These are phyloP conservation scores for Colletotrichum incanum DNA, from an alignment of 2,329 filamentous ascomycete species.

Conservation along the genomic window DNA sequence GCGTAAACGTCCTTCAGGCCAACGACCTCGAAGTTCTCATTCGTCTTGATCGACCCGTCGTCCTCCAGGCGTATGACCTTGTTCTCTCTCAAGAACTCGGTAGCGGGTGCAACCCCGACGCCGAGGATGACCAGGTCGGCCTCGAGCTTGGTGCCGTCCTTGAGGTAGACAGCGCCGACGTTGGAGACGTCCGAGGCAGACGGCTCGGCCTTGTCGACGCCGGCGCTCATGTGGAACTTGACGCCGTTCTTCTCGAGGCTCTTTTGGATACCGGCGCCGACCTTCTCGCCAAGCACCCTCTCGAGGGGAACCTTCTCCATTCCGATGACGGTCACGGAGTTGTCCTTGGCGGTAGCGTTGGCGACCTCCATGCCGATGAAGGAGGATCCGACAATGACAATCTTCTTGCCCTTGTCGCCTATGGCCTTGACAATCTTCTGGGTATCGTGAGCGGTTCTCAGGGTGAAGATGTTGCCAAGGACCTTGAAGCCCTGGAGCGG, in stretches of 20 bases:
- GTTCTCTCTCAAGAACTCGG: constrained; percentile 85
- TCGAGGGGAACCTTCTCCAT: constrained; percentile 91
- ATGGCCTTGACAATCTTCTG: constrained; percentile 85
- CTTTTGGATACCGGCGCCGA: constrained; percentile 86
- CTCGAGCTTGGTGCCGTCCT: constrained; percentile 87
- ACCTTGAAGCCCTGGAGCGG: constrained; percentile 90
- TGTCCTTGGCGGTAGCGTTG: constrained; percentile 84
- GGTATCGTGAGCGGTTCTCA: constrained; percentile 84
- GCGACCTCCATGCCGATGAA: constrained; percentile 99
- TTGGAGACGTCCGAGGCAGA: constrained; percentile 77
- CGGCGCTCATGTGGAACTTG: constrained; percentile 87
- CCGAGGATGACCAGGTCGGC: constrained; percentile 94
- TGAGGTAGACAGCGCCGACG: constrained; percentile 86
- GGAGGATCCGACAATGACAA: constrained; percentile 91
- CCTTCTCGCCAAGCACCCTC: constrained; percentile 84
- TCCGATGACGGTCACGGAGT: constrained; percentile 88
- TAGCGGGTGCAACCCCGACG: constrained; percentile 89
- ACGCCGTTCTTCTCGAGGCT: constrained; percentile 88
- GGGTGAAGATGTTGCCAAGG: constrained; percentile 87
- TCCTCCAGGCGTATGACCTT: constrained; percentile 78
- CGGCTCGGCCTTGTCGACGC: constrained; percentile 86
- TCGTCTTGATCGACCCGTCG: constrained; percentile 88
- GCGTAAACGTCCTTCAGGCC: constrained; percentile 90
- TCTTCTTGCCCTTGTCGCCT: constrained; percentile 88
- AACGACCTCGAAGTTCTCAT: constrained; percentile 83